Evolutionary conservation across 2,329 filamentous ascomycete genomes (phyloP).

Genomic region (Chaetomium sp.): DNA sequence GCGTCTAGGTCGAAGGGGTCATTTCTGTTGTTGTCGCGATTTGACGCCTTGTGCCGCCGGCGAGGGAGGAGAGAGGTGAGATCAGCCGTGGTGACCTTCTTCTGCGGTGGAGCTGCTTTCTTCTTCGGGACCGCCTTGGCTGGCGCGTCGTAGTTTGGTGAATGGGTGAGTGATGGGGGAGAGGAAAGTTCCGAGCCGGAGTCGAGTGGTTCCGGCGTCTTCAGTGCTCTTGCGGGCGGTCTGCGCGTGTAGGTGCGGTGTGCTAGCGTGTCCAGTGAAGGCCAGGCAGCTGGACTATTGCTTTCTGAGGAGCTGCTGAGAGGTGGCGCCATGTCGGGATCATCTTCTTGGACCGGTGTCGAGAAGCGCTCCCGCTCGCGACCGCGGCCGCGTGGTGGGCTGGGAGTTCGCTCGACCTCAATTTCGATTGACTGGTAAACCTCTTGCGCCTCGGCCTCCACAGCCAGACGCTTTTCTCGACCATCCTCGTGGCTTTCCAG

Average conservation of each 20-base stretch:
- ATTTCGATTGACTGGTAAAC: slow-evolving; percentile 37
- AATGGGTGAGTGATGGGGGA: slow-evolving; percentile 67
- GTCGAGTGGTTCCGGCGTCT: slow-evolving; percentile 46
- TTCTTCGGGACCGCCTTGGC: slow-evolving; percentile 36
- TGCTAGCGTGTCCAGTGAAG: slow-evolving; percentile 54
- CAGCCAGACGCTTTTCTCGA: slow-evolving; percentile 39
- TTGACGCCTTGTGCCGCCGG: slow-evolving; percentile 46
- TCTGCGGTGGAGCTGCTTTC: slow-evolving; percentile 42
- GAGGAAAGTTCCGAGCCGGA: slow-evolving; percentile 60
- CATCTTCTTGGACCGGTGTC: slow-evolving; percentile 45
- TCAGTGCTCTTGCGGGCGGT: slow-evolving; percentile 36
- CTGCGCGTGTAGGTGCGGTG: slow-evolving; percentile 43
- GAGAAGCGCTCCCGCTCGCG: slow-evolving; percentile 22
- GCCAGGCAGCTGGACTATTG: slow-evolving; percentile 51
- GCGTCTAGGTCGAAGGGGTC: slow-evolving; percentile 47
- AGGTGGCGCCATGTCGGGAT: slow-evolving; percentile 57
- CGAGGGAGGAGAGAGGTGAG: slow-evolving; percentile 58
- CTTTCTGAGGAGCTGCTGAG: slow-evolving; percentile 51
- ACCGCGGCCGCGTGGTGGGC: slow-evolving; percentile 21
- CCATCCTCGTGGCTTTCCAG: slow-evolving; percentile 46
- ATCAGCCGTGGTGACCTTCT: slow-evolving; percentile 56
- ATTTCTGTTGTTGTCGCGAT: slow-evolving; percentile 38
- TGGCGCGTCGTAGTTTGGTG: slow-evolving; percentile 55
- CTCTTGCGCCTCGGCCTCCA: slow-evolving; percentile 28
- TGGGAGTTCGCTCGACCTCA: slow-evolving; percentile 28